Evolutionary conservation across 805 yeast species (phyloP), one percentile per base, ranked within the genome.

Genomic region (Candida alai): DNA sequence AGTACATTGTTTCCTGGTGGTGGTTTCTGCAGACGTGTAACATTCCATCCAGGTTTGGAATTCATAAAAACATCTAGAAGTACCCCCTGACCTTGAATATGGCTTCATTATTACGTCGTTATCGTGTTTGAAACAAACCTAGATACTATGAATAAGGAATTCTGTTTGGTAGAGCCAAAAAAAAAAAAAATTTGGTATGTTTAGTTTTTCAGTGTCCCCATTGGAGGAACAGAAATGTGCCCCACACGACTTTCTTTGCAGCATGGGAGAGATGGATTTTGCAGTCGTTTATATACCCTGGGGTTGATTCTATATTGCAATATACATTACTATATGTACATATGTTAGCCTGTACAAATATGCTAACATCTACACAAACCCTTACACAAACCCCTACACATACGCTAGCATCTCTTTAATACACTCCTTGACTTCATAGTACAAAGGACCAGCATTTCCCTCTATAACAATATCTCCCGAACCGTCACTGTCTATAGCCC

Each of bases 401-500:
- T 78, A 80, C 2, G 93, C 93, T 42, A 84, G 59, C 86, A 83
- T 79, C 25, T 70, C 76, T 39, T 84, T 70, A 12, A 88, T 83
- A 32, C 81, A 67, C 21, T 74, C 73, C 52, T 87, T 78, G 6
- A 88, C 88, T 38, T 78, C 72, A 57, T 88, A 88, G 58, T 85
- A 90, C 32, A 85, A 71, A 3, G 73, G 72, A 4, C 88, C 78
- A 2, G 84, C 75, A 6, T 73, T 70, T 2, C 98, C 97, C 47
- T 90, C 96, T 10, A 93, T 79, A 4, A 82, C 63, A n/a, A 90
- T 73, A 48, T 82, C 82, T 28, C 96, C 95, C 30, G 86, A 87
- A 27, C 74, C 80, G 16, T 66, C 72, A 18, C 60, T 56, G 33
- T 61, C 67, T 6, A 45, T 39, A 14, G 54, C 52, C 21, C 65